Evolutionary conservation across 768 basidiomycete species (phyloP), one percentile per base, ranked within the genome.

Genomic region (Calocera viscosa): DNA sequence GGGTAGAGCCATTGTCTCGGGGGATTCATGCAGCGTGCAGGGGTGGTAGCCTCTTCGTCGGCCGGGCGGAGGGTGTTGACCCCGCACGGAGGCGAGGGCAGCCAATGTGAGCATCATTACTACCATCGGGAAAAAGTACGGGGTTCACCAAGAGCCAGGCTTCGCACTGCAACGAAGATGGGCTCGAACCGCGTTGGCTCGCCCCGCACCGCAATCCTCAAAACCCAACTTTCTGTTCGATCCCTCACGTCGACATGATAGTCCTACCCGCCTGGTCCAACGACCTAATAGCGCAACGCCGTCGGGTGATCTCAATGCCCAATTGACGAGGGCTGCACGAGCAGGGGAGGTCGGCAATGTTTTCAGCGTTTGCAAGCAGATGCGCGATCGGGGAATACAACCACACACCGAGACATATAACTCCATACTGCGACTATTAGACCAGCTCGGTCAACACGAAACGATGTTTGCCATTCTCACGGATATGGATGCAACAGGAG

Each of bases 381-480:
- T 91, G 87, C 90, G 88, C 72, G 68, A 71, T 0, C 72, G 78
- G 14, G 77, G 79, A 22, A 73, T 88, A 12, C 41, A 70, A n/a
- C 89, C 90, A 0, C 80, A 85, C 69, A 38, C 80, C 17, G 70
- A 75, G 35, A 81, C 83, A 0, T 91, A 90, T 73, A 82, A 85
- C 68, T 73, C 77, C 2, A 75, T 91, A 2, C 76, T 91, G 35
- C 72, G 76, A 1, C 80, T 82, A 39, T 79, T 84, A 66, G 78
- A 82, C 0, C 69, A 72, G 7, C 77, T 81, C 39, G 78, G 76
- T 2, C 71, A 79, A 10, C 77, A 77, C 72, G 70, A 80, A 32
- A 84, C 88, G 68, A 81, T 86, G 2, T 82, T 81, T 78, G 88
- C 86, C 19, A 80, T 88, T 65, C 75, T 87, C 32, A 85, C 87